These are phyloP conservation scores for Yamadazyma jaroonii DNA, from an alignment of 1,139 yeast genomes.

Conservation along the genomic window DNA sequence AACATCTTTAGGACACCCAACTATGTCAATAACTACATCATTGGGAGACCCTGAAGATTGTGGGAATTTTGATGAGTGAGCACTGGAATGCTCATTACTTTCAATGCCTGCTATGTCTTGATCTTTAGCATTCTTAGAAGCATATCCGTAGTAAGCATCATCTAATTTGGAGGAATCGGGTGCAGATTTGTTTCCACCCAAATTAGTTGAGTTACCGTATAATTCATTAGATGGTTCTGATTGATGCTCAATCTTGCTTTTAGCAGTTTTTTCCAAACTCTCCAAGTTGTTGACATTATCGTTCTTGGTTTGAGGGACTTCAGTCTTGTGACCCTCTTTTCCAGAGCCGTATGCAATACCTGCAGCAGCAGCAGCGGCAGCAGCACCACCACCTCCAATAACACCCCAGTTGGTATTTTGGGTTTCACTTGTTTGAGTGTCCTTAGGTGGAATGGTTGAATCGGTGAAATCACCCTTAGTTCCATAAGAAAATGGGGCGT, in stretches of 20 bases:
- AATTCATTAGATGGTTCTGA: background rate
- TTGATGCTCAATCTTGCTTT: background rate
- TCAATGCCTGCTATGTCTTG: background rate
- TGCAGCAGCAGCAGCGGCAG: slow-evolving; percentile 2
- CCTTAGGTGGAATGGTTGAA: background rate
- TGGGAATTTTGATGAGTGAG: slow-evolving; percentile 4
- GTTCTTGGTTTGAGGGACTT: background rate
- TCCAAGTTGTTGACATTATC: slow-evolving; percentile 2
- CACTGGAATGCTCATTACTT: slow-evolving; percentile 1
- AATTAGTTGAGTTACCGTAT: slow-evolving; percentile 7
- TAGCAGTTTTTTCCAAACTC: slow-evolving; percentile 1
- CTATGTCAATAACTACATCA: slow-evolving; percentile 11
- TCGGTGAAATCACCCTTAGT: background rate
- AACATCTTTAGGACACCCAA: slow-evolving; percentile 15
- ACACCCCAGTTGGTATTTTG: background rate
- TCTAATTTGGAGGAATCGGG: slow-evolving; percentile 5
- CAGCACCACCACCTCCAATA: background rate
- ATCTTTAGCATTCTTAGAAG: slow-evolving; percentile 3
- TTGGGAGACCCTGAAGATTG: slow-evolving; percentile 4
- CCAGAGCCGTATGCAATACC: slow-evolving; percentile 1
- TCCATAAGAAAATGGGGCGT: background rate
- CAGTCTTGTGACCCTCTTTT: background rate
- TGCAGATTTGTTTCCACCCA: slow-evolving; percentile 1
- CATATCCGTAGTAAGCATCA: slow-evolving; percentile 10
- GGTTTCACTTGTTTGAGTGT: no score